Evolutionary conservation across 2,329 filamentous ascomycete species (phyloP).

Genomic region (Aspergillus awamori): DNA sequence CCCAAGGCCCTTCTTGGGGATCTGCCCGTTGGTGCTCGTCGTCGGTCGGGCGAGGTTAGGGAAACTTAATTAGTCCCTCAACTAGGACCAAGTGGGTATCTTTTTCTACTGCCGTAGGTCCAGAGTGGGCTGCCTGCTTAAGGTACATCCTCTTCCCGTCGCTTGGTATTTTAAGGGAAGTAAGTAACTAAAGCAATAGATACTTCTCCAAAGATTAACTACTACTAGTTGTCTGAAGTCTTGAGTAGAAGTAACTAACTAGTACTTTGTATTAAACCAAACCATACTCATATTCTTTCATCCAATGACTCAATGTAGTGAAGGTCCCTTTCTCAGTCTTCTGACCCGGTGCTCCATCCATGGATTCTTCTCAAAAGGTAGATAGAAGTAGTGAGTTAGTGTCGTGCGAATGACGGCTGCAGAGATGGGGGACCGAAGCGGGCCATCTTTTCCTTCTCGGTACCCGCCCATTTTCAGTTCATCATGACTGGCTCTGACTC

Average conservation of each 20-base stretch:
- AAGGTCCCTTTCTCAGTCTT: too few species aligned
- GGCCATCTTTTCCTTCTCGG: constrained; percentile 1
- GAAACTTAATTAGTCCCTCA: constrained; percentile 11
- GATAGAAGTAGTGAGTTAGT: neutral
- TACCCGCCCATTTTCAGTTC: neutral
- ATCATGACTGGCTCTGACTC: neutral
- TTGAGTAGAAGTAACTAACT: too few species aligned
- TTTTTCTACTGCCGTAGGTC: constrained; percentile 5
- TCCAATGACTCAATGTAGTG: too few species aligned
- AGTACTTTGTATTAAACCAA: too few species aligned
- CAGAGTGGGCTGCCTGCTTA: constrained; percentile 3
- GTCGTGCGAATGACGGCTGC: neutral
- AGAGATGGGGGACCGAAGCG: neutral
- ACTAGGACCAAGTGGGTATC: constrained; percentile 6
- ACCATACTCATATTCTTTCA: too few species aligned
- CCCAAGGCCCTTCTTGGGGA: constrained; percentile 15
- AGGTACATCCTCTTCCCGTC: neutral
- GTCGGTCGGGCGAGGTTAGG: constrained; percentile 11
- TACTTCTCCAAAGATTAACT: too few species aligned
- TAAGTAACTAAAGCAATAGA: too few species aligned
- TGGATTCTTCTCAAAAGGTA: neutral
- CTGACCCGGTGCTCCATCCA: neutral
- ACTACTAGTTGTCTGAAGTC: too few species aligned
- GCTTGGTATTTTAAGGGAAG: neutral
- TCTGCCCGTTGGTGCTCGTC: constrained; percentile 20